Percentiles rank a stretch among this genome's conserved stretches.
Evolutionary conservation across 108 stramenopile genomes (phyloP).

Genomic region (Cyclotella kingstonii): DNA sequence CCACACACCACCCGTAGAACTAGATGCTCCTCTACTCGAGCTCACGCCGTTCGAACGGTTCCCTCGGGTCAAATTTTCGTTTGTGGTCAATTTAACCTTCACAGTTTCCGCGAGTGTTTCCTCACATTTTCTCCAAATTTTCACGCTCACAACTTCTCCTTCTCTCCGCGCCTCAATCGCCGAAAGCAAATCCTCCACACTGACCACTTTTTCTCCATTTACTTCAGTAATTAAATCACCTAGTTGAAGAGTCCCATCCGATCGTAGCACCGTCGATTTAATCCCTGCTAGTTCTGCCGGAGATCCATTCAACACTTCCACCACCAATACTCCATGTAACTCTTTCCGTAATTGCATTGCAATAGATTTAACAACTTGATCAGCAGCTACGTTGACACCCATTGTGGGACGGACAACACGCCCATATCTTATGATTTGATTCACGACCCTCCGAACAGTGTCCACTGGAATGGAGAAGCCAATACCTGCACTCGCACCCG

Average conservation of each 20-base stretch:
- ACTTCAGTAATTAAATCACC: conserved; percentile 66
- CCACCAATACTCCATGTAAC: conserved; percentile 63
- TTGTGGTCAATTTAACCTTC: conserved; percentile 15
- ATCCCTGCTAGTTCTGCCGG: conserved; percentile 55
- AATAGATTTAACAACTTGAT: conserved; percentile 49
- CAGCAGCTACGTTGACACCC: conserved; percentile 74
- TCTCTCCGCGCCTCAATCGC: conserved; percentile 30
- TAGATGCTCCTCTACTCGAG: background rate
- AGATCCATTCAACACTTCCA: conserved; percentile 47
- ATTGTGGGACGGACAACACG: conserved; percentile 76
- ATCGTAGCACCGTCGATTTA: conserved; percentile 30
- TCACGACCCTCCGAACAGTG: conserved; percentile 71
- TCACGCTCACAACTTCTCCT: conserved; percentile 15
- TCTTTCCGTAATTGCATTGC: conserved; percentile 48
- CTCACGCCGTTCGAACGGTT: background rate
- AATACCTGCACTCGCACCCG: conserved; percentile 61
- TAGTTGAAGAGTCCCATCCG: conserved; percentile 51
- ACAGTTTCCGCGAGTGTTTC: conserved; percentile 8
- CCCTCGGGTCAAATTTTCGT: conserved; percentile 11
- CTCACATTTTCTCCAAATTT: conserved; percentile 33
- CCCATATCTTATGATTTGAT: conserved; percentile 75
- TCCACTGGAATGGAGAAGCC: conserved; percentile 90
- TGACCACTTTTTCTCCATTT: conserved; percentile 52
- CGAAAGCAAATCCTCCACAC: conserved; percentile 66
- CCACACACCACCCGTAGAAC: background rate